Base-by-base conservation (phyloP, 345 rosid species). In the Passiflora organensis region DNA sequence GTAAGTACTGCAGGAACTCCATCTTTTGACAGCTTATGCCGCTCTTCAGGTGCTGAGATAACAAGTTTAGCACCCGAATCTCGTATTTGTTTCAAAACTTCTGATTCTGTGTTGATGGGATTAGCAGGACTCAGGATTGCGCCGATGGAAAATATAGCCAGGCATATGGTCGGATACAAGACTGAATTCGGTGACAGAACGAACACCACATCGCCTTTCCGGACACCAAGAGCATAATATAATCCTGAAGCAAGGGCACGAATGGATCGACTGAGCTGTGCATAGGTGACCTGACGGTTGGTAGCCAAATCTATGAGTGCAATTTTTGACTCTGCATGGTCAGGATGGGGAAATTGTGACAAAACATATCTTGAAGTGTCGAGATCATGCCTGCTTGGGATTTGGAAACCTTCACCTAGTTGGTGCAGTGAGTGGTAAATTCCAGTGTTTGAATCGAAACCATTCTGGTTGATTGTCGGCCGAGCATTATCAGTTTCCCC, bases 51-150 rank as follows among this genome's bases (percentile, higher is more conserved):
- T 13, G 71, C 68, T 6, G 80, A 55, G 52, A 81, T 76, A 11
- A 67, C 67, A 17, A 81, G 53, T 46, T 77, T 77, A 1, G 84
- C 81, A n/a, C 81, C 68, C 20, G 81, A 81, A 63, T 80, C 82
- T 9, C 37, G 46, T 5, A 81, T 77, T 57, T 81, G 87, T 52
- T 77, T 79, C 21, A 59, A 57, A 21, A 81, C 77, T 58, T 84
- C 90, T 2, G 60, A 43, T 1, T 46, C 60, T 6, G 90, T 77
- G 70, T 77, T 84, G 10, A 81, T 18, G 0, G 86, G 86, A 22
- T 81, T 84, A 12, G 83, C 80, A 6, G 86, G 72, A 10, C 80
- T 71, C 17, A 84, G 76, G 19, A 81, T 61, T 20, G 86, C 86
- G 5, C 90, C 90, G 0, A 75, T 32, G 4, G 83, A 75, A 36